Conservation (phyloP, 768 basidiomycete genomes). For the Mycena galopus region DNA sequence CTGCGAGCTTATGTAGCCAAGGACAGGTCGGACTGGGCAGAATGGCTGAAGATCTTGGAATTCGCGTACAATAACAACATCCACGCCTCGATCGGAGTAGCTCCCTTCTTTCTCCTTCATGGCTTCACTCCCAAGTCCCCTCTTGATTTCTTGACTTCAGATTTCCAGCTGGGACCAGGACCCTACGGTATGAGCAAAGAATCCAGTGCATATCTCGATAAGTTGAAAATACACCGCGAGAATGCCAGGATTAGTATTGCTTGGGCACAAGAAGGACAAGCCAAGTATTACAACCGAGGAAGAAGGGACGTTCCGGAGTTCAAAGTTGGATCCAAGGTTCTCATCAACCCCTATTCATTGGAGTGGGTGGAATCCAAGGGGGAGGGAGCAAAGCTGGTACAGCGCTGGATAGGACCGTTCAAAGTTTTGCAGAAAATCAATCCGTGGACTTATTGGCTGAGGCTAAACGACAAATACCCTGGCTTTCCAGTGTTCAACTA, state of each 20-base stretch:
- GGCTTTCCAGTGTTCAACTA: no score
- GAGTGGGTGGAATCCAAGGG: no score
- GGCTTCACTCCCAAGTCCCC: not conserved
- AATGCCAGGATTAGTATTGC: not conserved
- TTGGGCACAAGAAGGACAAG: not conserved
- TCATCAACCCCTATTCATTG: no score
- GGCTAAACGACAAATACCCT: no score
- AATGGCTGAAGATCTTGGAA: not conserved
- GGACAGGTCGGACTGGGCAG: not conserved
- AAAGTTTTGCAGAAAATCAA: no score
- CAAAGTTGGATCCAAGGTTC: not conserved
- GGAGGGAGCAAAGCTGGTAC: no score
- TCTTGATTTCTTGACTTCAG: not conserved
- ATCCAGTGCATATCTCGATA: not conserved
- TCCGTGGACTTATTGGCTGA: no score
- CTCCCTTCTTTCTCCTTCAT: not conserved
- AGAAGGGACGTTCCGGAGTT: not conserved
- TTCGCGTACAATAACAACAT: not conserved
- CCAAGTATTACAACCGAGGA: not conserved
- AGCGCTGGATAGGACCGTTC: no score
- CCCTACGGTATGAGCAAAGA: not conserved
- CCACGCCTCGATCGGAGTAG: not conserved
- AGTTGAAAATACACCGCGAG: not conserved
- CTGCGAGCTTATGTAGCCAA: not conserved
- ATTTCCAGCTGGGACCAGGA: no score